phyloP scores from a whole-genome alignment of 352 stramenopile species.

The Elongisporangium senticosum region DNA sequence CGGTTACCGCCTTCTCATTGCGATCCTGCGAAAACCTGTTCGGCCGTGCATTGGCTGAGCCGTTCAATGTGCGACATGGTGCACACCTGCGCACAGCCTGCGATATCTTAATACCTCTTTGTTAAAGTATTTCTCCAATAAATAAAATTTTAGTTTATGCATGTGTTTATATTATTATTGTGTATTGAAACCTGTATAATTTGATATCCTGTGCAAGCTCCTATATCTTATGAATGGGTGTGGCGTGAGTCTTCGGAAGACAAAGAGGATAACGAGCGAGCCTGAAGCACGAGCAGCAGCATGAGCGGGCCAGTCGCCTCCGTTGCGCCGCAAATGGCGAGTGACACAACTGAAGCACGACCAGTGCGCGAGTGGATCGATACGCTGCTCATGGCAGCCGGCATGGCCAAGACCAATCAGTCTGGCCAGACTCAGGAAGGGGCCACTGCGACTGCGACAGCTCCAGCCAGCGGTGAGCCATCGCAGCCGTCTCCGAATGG shows the following conservation, averaged over 20 bases:
- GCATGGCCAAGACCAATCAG: slow-evolving; percentile 62
- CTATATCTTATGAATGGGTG: neutral
- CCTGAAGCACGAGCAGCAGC: neutral
- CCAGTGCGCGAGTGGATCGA: slow-evolving; percentile 75
- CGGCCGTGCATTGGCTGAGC: neutral
- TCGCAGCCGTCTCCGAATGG: slow-evolving; percentile 7
- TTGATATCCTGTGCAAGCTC: slow-evolving; percentile 1
- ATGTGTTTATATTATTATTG: neutral
- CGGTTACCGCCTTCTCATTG: neutral
- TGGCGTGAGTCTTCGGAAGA: slow-evolving; percentile 2
- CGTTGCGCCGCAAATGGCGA: slow-evolving; percentile 1
- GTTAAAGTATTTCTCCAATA: neutral
- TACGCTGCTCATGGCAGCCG: slow-evolving; percentile 66
- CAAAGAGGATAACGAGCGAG: slow-evolving; percentile 8
- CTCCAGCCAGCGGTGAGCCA: slow-evolving; percentile 9
- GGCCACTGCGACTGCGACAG: neutral
- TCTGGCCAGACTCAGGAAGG: neutral
- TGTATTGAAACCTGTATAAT: neutral
- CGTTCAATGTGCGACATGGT: slow-evolving; percentile 29
- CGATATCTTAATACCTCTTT: neutral
- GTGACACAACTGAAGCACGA: slow-evolving; percentile 11
- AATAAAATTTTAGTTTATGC: neutral
- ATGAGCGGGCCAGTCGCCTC: slow-evolving; percentile 2
- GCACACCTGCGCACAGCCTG: slow-evolving; percentile 1
- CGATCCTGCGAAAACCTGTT: neutral